A percentile compares a stretch with the other conserved stretches of the same genome.
Conservation (phyloP, 768 basidiomycete genomes). For the Phanerochaete carnosa region DNA sequence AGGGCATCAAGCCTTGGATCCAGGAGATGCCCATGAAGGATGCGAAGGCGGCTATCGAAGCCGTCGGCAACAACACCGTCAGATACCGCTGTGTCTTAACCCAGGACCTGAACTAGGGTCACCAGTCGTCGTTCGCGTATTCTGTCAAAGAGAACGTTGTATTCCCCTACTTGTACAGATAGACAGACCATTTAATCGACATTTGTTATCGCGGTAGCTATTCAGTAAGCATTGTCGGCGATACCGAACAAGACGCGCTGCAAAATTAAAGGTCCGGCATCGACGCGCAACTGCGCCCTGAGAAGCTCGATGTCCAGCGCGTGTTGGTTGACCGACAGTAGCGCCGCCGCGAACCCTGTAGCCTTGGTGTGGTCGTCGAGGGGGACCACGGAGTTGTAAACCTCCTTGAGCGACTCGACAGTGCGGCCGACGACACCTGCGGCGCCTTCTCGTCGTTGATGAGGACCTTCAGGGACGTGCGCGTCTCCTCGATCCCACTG, state of each 20-base stretch:
- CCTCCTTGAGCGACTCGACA: neutral
- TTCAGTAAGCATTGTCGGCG: neutral
- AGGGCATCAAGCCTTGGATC: conserved; percentile 46
- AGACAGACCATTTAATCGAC: neutral
- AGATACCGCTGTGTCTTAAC: conserved; percentile 54
- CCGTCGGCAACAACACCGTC: conserved; percentile 44
- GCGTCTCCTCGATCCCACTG: neutral
- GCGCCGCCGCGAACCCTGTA: neutral
- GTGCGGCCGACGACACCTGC: neutral
- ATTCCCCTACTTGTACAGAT: neutral
- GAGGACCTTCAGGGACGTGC: neutral
- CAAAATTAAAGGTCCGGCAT: neutral
- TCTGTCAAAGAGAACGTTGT: neutral
- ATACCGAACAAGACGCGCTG: neutral
- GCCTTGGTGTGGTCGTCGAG: neutral
- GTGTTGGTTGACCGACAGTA: neutral
- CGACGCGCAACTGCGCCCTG: neutral
- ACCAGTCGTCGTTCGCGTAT: neutral
- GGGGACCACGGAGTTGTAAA: neutral
- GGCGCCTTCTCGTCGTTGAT: neutral
- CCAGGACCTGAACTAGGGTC: conserved; percentile 18
- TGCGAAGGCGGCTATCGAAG: conserved; percentile 43
- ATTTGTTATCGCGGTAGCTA: neutral
- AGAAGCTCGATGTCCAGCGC: neutral
- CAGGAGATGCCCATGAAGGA: conserved; percentile 45